Conservation (phyloP, 495 filamentous ascomycete genomes). For the Penicillium psychrofluorescens region DNA sequence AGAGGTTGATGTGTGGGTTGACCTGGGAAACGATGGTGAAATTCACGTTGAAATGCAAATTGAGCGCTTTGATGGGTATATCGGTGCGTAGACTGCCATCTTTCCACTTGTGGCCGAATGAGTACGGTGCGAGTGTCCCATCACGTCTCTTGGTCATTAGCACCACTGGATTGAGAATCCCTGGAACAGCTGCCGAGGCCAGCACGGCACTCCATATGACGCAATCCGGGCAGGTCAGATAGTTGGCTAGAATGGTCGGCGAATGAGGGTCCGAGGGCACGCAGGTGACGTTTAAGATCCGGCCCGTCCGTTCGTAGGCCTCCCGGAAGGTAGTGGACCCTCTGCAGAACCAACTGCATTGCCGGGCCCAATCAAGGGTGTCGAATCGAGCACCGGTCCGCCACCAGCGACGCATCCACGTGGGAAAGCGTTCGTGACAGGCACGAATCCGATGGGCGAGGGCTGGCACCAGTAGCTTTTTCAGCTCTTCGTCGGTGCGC, state of each 20-base stretch:
- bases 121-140: slow-evolving; percentile 74
- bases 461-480: slow-evolving; percentile 74
- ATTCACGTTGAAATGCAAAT: slow-evolving; percentile 95
- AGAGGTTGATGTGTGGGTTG: slow-evolving; percentile 95
- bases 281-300: slow-evolving; percentile 92
- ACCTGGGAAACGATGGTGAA: slow-evolving; percentile 95
- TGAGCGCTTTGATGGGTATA: slow-evolving; percentile 88
- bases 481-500: slow-evolving; percentile 84
- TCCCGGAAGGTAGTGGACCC: slow-evolving; percentile 91
- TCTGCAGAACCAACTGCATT: slow-evolving; percentile 79
- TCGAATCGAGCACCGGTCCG: slow-evolving; percentile 91
- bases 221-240: slow-evolving; percentile 89
- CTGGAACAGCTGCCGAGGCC: slow-evolving; percentile 91
- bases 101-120: slow-evolving; percentile 97
- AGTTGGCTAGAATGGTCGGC: slow-evolving; percentile 86
- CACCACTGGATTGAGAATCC: slow-evolving; percentile 92
- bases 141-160: slow-evolving; percentile 86
- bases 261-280: slow-evolving; percentile 96
- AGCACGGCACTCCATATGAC: slow-evolving; percentile 97
- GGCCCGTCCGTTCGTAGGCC: slow-evolving; percentile 88
- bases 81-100: slow-evolving; percentile 90
- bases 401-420: slow-evolving; percentile 82
- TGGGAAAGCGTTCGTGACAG: slow-evolving; percentile 67
- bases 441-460: slow-evolving; percentile 78
- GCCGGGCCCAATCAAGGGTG: slow-evolving; percentile 80